A percentile compares a stretch with the other conserved stretches of the same genome.
These are phyloP conservation scores for Solanum neorickii DNA, from an alignment of 257 asterid species.

Conservation along the genomic window DNA sequence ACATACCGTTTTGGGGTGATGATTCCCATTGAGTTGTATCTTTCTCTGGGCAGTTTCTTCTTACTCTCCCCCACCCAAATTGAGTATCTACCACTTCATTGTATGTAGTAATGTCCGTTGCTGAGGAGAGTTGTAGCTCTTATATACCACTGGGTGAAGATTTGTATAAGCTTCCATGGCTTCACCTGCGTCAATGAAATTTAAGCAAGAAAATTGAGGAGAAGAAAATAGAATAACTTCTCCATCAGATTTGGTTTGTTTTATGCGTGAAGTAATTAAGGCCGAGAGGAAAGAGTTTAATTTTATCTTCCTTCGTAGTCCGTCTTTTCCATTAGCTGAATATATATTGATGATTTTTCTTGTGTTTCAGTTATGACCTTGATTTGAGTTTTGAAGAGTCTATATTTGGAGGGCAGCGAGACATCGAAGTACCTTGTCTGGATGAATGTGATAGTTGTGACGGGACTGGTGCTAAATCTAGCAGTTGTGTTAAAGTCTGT, in stretches of 20 bases:
- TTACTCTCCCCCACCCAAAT: not conserved
- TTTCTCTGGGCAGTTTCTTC: not conserved
- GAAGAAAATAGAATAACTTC: not conserved
- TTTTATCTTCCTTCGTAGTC: not conserved
- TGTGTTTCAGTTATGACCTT: constrained; percentile 51
- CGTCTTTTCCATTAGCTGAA: not conserved
- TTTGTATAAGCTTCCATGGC: not conserved
- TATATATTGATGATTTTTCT: not conserved
- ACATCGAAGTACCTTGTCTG: constrained; percentile 49
- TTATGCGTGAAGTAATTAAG: not conserved
- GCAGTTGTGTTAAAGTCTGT: constrained; percentile 47
- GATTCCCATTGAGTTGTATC: not conserved
- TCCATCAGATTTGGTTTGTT: not conserved
- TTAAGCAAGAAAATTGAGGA: not conserved
- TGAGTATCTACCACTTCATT: not conserved
- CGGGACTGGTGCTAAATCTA: constrained; percentile 88
- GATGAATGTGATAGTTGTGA: constrained; percentile 73
- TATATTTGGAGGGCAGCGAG: constrained; percentile 65
- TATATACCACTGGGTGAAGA: not conserved
- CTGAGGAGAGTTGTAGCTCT: not conserved
- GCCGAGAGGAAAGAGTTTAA: not conserved
- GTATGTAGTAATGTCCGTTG: not conserved
- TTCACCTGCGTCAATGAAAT: not conserved
- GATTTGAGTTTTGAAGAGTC: constrained; percentile 81
- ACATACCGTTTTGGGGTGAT: not conserved